Conservation (phyloP, 106 monocot species). For the Phalaenopsis equestris region DNA sequence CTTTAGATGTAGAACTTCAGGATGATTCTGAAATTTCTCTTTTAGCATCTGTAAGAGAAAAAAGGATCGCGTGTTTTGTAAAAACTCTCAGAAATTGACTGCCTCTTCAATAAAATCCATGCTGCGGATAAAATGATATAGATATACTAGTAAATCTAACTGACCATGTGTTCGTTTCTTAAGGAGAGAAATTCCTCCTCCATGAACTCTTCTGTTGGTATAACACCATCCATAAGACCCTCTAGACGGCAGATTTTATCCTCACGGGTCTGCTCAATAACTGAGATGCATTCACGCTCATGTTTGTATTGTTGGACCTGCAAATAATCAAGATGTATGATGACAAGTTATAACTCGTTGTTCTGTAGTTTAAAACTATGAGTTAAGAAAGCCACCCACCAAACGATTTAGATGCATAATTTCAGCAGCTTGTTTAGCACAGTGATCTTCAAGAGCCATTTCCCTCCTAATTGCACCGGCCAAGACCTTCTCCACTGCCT, state of each 20-base stretch:
- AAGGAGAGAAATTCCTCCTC: conserved; percentile 72
- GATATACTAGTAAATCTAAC: not conserved
- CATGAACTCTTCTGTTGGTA: conserved; percentile 84
- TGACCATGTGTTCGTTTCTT: conserved; percentile 83
- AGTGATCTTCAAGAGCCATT: conserved; percentile 80
- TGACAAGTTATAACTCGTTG: not conserved
- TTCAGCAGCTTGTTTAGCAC: conserved; percentile 79
- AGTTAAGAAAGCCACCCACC: conserved; percentile 24
- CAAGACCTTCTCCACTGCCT: conserved; percentile 94
- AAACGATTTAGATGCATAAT: conserved; percentile 75
- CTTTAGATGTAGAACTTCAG: conserved; percentile 59
- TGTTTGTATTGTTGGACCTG: conserved; percentile 95
- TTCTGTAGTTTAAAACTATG: conserved; percentile 1
- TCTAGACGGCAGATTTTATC: conserved; percentile 91
- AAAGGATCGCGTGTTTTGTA: not conserved
- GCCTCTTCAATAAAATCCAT: not conserved
- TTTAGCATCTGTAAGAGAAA: conserved; percentile 46
- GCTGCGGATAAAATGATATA: not conserved
- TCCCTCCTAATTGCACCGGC: conserved; percentile 94
- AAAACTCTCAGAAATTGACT: not conserved
- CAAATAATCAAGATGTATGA: conserved; percentile 10
- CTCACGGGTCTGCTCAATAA: conserved; percentile 69
- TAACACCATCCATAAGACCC: conserved; percentile 82
- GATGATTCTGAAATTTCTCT: conserved; percentile 91
- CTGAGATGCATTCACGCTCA: conserved; percentile 87